A percentile compares a stretch with the other conserved stretches of the same genome.
Conservation (phyloP, 495 filamentous ascomycete genomes). For the Margaritispora aquatica region DNA sequence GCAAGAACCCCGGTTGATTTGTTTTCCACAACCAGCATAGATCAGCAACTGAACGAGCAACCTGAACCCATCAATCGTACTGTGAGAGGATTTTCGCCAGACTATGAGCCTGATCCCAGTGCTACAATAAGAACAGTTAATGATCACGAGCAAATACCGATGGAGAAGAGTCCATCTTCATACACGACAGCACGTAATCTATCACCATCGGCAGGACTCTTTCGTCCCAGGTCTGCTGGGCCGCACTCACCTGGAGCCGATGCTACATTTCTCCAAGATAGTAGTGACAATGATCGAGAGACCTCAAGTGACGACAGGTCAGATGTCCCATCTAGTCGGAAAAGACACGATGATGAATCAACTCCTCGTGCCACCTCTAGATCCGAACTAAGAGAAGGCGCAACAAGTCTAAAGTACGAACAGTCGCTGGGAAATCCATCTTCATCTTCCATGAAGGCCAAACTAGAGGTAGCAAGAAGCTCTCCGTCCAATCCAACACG, state of each 20-base stretch:
- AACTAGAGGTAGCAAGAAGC: conserved; percentile 1
- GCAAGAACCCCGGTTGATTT: conserved; percentile 24
- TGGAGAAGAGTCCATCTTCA: conserved; percentile 1
- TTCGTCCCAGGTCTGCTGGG: not conserved
- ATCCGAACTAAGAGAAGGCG: conserved; percentile 18
- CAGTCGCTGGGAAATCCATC: conserved; percentile 12
- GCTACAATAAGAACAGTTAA: conserved; percentile 53
- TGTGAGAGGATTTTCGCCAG: conserved; percentile 54
- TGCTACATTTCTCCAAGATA: conserved; percentile 45
- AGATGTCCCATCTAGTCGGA: not conserved
- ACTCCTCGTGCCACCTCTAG: not conserved
- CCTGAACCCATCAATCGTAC: conserved; percentile 20
- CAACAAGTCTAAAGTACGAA: conserved; percentile 16
- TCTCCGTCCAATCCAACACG: conserved; percentile 3
- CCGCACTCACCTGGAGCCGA: conserved; percentile 26
- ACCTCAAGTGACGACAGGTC: conserved; percentile 1
- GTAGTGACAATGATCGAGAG: conserved; percentile 41
- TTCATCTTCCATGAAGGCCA: conserved; percentile 5
- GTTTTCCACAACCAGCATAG: conserved; percentile 12
- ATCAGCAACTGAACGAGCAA: conserved; percentile 12
- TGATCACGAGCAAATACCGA: conserved; percentile 22
- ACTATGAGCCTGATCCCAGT: conserved; percentile 53
- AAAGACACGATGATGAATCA: not conserved
- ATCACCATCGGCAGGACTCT: not conserved
- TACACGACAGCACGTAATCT: not conserved